These are phyloP conservation scores for Andrographis paniculata DNA, from an alignment of 305 asterid species.

Conservation along the genomic window DNA sequence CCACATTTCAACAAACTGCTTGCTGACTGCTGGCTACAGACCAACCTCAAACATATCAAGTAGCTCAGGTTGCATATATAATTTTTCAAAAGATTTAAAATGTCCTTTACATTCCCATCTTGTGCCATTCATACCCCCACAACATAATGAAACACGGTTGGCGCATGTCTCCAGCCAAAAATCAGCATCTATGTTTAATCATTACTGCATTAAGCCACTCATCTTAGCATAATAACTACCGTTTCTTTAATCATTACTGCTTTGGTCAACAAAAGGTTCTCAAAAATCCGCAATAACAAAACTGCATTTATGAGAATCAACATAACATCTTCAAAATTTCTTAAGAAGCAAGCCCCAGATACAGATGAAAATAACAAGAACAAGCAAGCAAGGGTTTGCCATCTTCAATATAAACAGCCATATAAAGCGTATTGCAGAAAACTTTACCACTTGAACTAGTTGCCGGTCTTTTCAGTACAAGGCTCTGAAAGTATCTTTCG, in stretches of 20 bases:
- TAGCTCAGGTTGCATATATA: too few species aligned
- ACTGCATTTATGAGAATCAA: not conserved
- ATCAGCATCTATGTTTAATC: not conserved
- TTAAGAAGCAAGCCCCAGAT: not conserved
- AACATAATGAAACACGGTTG: too few species aligned
- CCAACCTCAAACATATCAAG: too few species aligned
- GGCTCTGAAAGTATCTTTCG: constrained; percentile 14
- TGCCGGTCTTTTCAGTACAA: constrained; percentile 29
- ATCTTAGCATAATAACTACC: not conserved
- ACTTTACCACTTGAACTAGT: constrained; percentile 23
- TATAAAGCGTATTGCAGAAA: not conserved
- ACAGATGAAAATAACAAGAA: not conserved
- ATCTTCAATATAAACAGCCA: not conserved
- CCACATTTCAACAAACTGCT: too few species aligned
- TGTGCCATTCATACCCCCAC: too few species aligned
- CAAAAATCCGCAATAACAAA: not conserved
- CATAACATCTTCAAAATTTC: not conserved
- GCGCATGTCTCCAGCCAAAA: not conserved
- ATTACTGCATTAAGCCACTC: constrained; percentile 1
- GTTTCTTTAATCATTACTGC: not conserved
- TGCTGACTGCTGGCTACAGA: too few species aligned
- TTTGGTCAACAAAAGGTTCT: constrained; percentile 5
- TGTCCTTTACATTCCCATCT: too few species aligned
- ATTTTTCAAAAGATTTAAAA: too few species aligned
- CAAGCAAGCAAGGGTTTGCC: not conserved